Evolutionary conservation across 148 eudicot genomes (phyloP).

Genomic region (Nepenthes gracilis): DNA sequence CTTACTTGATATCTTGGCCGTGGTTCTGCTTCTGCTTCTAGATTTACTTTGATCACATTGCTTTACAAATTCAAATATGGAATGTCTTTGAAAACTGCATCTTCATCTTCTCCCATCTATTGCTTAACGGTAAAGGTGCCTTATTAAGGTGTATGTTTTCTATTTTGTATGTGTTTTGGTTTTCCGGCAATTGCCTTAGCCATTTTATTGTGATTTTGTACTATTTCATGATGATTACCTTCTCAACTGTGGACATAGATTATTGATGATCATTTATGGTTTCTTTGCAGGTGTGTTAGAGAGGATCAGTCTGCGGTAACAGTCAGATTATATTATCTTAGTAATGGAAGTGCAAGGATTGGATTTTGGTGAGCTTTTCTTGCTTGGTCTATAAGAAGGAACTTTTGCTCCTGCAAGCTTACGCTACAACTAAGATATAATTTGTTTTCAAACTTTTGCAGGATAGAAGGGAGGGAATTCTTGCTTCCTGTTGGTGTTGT

Average conservation of each 20-base stretch:
- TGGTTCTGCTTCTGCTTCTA: background rate
- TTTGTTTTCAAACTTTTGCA: conserved; percentile 18
- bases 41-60: background rate
- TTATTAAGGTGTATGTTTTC: background rate
- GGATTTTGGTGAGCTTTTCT: conserved; percentile 77
- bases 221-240: background rate
- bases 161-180: no score
- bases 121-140: no score
- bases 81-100: no score
- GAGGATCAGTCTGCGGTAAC: conserved; percentile 83
- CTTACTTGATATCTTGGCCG: background rate
- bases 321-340: conserved; percentile 69
- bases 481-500: conserved; percentile 87
- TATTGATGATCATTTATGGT: conserved; percentile 1
- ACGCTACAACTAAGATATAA: conserved; percentile 2
- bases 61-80: background rate
- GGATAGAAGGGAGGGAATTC: conserved; percentile 80
- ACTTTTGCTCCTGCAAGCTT: background rate
- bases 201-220: no score
- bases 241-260: background rate
- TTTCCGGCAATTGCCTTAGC: no score
- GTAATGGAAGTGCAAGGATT: conserved; percentile 93
- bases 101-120: background rate
- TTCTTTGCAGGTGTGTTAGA: conserved; percentile 66
- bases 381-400: background rate